Evolutionary conservation across 2,329 filamentous ascomycete species (phyloP).

Genomic region (Neofusicoccum ribis): DNA sequence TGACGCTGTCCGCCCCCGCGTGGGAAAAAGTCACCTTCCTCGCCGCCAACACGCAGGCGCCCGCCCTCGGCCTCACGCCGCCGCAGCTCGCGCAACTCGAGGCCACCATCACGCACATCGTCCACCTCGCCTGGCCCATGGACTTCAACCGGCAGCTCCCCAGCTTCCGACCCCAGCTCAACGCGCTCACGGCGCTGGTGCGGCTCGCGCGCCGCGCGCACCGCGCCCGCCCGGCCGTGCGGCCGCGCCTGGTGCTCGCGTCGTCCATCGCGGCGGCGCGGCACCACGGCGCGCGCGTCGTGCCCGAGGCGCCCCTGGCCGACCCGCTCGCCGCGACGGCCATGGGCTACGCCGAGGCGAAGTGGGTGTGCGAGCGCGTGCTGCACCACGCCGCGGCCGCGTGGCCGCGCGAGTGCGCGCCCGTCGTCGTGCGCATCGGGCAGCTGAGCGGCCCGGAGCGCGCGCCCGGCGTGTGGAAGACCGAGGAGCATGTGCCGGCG

Average conservation of each 20-base stretch:
- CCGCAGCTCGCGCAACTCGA: not conserved
- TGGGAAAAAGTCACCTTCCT: not conserved
- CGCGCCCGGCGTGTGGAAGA: conserved; percentile 18
- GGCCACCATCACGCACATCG: conserved; percentile 10
- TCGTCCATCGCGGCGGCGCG: not conserved
- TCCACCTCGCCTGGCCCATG: conserved; percentile 18
- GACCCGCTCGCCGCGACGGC: not conserved
- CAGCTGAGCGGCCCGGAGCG: conserved; percentile 12
- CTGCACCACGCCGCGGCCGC: not conserved
- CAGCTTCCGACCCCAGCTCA: not conserved
- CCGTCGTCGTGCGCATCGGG: conserved; percentile 12
- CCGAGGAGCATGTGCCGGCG: conserved; percentile 18
- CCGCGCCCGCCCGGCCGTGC: not conserved
- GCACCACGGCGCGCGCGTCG: not conserved
- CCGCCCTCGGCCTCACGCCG: not conserved
- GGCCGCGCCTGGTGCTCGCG: not conserved
- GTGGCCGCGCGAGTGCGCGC: not conserved
- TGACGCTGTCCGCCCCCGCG: not conserved
- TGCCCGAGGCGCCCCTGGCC: not conserved
- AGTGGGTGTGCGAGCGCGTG: conserved; percentile 20
- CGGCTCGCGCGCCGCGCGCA: not conserved
- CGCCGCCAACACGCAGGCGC: not conserved
- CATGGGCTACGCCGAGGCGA: conserved; percentile 20
- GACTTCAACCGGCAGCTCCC: conserved; percentile 13
- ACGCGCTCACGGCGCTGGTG: not conserved